These are phyloP conservation scores for Fusarium albosuccineum DNA, from an alignment of 2,329 filamentous ascomycete species.

Conservation along the genomic window DNA sequence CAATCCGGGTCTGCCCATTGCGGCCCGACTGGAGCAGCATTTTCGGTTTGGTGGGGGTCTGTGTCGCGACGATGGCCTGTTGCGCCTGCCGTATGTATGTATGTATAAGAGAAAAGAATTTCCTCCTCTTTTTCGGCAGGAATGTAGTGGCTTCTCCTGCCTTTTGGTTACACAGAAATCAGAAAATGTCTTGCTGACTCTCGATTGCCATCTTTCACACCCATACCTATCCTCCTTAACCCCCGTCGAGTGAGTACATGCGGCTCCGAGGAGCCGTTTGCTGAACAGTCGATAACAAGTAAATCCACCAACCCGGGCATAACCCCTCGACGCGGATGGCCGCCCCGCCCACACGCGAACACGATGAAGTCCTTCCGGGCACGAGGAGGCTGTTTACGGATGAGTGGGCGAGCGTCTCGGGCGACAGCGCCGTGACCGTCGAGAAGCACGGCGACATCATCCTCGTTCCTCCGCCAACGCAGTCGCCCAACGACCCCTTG, in stretches of 20 bases:
- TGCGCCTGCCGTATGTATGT: conserved; percentile 2
- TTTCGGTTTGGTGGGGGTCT: not conserved
- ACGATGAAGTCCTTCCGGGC: conserved; percentile 47
- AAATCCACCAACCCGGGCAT: not conserved
- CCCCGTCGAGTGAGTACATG: conserved; percentile 31
- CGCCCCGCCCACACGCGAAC: conserved; percentile 31
- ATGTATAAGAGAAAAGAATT: conserved; percentile 24
- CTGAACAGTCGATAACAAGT: conserved; percentile 23
- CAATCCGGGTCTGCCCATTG: conserved; percentile 35
- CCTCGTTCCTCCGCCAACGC: conserved; percentile 66
- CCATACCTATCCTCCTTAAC: conserved; percentile 39
- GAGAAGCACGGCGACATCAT: conserved; percentile 59
- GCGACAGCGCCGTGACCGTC: conserved; percentile 34
- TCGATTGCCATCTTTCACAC: conserved; percentile 30
- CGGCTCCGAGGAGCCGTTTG: conserved; percentile 41
- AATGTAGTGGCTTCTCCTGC: not conserved
- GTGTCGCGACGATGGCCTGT: conserved; percentile 8
- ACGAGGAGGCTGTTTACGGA: conserved; percentile 48
- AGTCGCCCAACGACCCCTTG: conserved; percentile 65
- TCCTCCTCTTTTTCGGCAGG: not conserved
- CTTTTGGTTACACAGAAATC: not conserved
- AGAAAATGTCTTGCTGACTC: conserved; percentile 39
- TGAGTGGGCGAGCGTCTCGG: conserved; percentile 44
- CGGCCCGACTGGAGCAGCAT: conserved; percentile 32
- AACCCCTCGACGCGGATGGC: conserved; percentile 34